A percentile compares a stretch with the other conserved stretches of the same genome.
Evolutionary conservation across 2,329 filamentous ascomycete genomes (phyloP).

Genomic region (Penicillium verrucosum): DNA sequence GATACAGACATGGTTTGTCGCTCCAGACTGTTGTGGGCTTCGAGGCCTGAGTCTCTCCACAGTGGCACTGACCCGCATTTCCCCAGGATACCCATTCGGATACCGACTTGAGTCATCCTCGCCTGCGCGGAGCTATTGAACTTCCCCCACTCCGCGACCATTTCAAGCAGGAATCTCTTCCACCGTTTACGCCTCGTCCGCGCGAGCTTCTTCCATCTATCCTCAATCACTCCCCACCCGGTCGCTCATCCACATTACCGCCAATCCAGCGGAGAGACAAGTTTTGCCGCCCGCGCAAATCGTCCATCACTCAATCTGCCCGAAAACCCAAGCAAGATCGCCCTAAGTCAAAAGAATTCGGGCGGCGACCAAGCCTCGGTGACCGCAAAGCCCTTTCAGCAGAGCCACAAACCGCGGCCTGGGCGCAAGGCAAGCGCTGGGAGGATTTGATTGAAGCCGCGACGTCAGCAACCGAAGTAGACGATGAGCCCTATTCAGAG

Average conservation of each 20-base stretch:
- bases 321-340: conserved; percentile 76
- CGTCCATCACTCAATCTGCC: conserved; percentile 77
- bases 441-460: conserved; percentile 94
- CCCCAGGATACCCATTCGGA: conserved; percentile 69
- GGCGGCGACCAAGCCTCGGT: conserved; percentile 68
- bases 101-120: conserved; percentile 61
- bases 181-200: conserved; percentile 58
- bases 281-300: conserved; percentile 72
- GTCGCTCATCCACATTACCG: conserved; percentile 81
- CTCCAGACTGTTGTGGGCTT: conserved; percentile 11
- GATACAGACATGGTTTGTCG: conserved; percentile 66
- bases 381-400: conserved; percentile 82
- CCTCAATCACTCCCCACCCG: conserved; percentile 72
- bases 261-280: conserved; percentile 74
- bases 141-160: conserved; percentile 66
- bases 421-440: conserved; percentile 81
- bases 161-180: conserved; percentile 71
- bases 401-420: conserved; percentile 72
- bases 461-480: conserved; percentile 84
- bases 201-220: conserved; percentile 81
- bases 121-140: conserved; percentile 65
- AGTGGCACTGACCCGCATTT: conserved; percentile 21
- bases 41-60: conserved; percentile 15
- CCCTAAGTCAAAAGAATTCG: conserved; percentile 70
- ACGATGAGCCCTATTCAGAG: conserved; percentile 77